Percentiles rank a stretch among this genome's conserved stretches.
These are phyloP conservation scores for Elymus sibiricus DNA, from an alignment of 176 grass and related monocot genomes.

Conservation along the genomic window DNA sequence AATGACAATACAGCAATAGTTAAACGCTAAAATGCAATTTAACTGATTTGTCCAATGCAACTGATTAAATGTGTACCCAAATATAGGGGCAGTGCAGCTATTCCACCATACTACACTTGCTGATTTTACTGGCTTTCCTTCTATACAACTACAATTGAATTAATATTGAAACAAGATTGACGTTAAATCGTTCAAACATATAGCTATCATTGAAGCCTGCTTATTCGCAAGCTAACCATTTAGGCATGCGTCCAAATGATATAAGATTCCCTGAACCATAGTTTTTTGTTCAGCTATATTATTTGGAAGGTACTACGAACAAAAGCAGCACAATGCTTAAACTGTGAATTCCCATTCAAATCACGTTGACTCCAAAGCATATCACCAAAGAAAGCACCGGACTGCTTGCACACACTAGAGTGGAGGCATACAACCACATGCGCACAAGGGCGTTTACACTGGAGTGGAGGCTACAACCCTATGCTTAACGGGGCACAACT, in stretches of 20 bases:
- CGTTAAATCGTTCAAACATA: neutral
- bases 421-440: constrained; percentile 1
- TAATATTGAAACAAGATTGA: neutral
- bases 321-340: constrained; percentile 10
- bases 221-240: neutral
- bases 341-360: neutral
- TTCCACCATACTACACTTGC: neutral
- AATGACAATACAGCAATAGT: neutral
- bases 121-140: neutral
- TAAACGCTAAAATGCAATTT: neutral
- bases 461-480: neutral
- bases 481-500: neutral
- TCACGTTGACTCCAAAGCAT: neutral
- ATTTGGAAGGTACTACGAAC: neutral
- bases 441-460: neutral
- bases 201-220: neutral
- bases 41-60: neutral
- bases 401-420: neutral
- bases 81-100: neutral
- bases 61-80: neutral
- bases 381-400: constrained; percentile 8
- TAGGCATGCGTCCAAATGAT: neutral
- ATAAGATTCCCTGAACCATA: neutral
- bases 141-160: neutral
- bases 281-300: neutral